Evolutionary conservation across 1,284 basidiomycete genomes (phyloP).

Genomic region (Marasmius oreades): DNA sequence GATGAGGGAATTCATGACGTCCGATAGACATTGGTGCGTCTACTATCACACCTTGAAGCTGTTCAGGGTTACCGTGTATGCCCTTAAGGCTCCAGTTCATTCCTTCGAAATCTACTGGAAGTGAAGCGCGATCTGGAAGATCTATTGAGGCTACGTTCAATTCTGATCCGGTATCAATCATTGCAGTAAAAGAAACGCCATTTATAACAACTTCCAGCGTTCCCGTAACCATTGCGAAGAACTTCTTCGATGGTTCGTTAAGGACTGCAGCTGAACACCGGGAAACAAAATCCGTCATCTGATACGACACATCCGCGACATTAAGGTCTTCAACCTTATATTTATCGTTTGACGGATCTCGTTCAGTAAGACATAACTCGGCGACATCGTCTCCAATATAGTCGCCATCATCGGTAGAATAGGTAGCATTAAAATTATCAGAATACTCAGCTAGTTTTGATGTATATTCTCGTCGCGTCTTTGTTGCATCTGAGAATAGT

Average conservation of each 20-base stretch:
- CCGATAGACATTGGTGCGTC: conserved; percentile 17
- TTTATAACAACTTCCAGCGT: not conserved
- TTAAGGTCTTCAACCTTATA: not conserved
- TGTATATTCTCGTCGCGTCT: not conserved
- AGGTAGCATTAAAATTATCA: not conserved
- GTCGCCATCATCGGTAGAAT: not conserved
- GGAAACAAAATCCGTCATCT: not conserved
- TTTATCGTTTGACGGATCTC: not conserved
- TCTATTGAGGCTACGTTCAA: not conserved
- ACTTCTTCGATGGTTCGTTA: not conserved
- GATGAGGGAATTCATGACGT: conserved; percentile 25
- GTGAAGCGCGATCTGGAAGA: not conserved
- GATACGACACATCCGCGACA: not conserved
- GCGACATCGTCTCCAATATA: not conserved
- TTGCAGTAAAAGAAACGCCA: not conserved
- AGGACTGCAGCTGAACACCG: not conserved
- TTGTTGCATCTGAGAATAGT: not conserved
- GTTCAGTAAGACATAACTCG: not conserved
- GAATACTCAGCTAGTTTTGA: not conserved
- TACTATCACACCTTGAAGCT: conserved; percentile 4
- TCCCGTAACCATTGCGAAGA: conserved; percentile 8
- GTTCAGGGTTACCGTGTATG: conserved; percentile 9
- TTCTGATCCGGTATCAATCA: conserved; percentile 10
- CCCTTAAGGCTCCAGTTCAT: conserved; percentile 3
- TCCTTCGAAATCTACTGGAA: conserved; percentile 5